Evolutionary conservation across 805 yeast species (phyloP).

Genomic region (Yarrowia deformans): DNA sequence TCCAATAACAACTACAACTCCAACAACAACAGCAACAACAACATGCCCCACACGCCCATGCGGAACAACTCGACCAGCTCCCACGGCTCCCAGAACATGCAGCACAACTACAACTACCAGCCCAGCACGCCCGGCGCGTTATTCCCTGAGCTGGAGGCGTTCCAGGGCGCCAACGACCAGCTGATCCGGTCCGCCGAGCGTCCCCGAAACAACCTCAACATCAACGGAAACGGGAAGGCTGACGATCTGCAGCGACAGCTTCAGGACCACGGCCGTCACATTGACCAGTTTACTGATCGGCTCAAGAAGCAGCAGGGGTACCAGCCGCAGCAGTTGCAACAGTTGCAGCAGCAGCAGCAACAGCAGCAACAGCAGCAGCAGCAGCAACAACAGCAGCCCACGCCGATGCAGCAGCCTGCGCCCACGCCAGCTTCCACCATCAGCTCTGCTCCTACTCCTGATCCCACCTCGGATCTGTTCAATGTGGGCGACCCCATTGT

Average conservation of each 20-base stretch:
- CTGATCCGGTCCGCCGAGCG: slow-evolving; percentile 37
- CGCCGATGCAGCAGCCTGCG: slow-evolving; percentile 9
- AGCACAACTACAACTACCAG: slow-evolving; percentile 23
- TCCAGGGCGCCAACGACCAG: slow-evolving; percentile 39
- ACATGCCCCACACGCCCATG: slow-evolving; percentile 32
- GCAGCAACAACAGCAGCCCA: slow-evolving; percentile 15
- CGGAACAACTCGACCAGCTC: slow-evolving; percentile 9
- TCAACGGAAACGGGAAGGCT: slow-evolving; percentile 33
- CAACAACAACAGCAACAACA: neutral
- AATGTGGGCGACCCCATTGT: slow-evolving; percentile 9
- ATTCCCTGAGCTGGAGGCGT: slow-evolving; percentile 42
- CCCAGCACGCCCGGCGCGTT: slow-evolving; percentile 40
- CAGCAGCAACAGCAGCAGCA: slow-evolving; percentile 7
- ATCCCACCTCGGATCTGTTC: slow-evolving; percentile 20
- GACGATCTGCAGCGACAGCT: slow-evolving; percentile 37
- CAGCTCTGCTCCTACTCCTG: slow-evolving; percentile 25
- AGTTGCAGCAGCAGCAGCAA: neutral
- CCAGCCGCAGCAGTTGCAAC: slow-evolving; percentile 27
- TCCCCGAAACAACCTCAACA: slow-evolving; percentile 35
- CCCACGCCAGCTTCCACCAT: slow-evolving; percentile 31
- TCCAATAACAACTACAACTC: slow-evolving; percentile 5
- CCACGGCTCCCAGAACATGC: neutral
- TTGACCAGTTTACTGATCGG: slow-evolving; percentile 34
- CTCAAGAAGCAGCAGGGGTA: slow-evolving; percentile 37
- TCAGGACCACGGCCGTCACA: slow-evolving; percentile 30